A percentile compares a stretch with the other conserved stretches of the same genome.
These are phyloP conservation scores for Candida xiaguanensis DNA, from an alignment of 805 yeast genomes.

Conservation along the genomic window DNA sequence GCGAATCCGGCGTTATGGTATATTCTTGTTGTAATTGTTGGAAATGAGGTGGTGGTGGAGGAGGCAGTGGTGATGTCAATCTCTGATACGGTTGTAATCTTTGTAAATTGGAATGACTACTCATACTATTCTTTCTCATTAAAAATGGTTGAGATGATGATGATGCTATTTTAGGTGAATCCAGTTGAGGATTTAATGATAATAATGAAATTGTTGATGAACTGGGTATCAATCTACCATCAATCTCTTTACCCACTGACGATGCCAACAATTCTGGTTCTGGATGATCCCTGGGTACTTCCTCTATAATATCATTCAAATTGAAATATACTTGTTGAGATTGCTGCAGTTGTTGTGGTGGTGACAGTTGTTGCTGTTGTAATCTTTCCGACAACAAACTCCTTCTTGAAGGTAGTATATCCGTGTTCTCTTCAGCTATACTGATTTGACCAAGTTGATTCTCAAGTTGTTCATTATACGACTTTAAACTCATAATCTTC, in stretches of 20 bases:
- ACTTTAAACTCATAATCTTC: background rate
- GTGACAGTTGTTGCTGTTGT: constrained; percentile 1
- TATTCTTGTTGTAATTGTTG: constrained; percentile 1
- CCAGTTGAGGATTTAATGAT: constrained; percentile 26
- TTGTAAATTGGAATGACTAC: constrained; percentile 24
- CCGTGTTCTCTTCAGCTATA: background rate
- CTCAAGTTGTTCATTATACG: background rate
- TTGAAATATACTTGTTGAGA: constrained; percentile 1
- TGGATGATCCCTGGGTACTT: constrained; percentile 32
- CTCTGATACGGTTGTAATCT: constrained; percentile 35
- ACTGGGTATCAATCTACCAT: constrained; percentile 40
- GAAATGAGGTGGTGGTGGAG: background rate
- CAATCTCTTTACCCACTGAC: constrained; percentile 39
- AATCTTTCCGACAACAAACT: constrained; percentile 15
- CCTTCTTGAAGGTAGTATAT: constrained; percentile 5
- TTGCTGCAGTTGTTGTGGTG: constrained; percentile 3
- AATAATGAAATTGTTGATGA: constrained; percentile 39
- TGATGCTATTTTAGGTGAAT: constrained; percentile 3
- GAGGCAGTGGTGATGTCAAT: constrained; percentile 29
- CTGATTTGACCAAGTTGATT: background rate
- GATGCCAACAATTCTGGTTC: constrained; percentile 43
- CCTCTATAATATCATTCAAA: constrained; percentile 4
- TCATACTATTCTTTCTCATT: constrained; percentile 15
- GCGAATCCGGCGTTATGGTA: constrained; percentile 43
- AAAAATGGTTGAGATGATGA: constrained; percentile 6